phyloP scores from a whole-genome alignment of 2,329 filamentous ascomycete species.

The Cladorrhinum sp. region DNA sequence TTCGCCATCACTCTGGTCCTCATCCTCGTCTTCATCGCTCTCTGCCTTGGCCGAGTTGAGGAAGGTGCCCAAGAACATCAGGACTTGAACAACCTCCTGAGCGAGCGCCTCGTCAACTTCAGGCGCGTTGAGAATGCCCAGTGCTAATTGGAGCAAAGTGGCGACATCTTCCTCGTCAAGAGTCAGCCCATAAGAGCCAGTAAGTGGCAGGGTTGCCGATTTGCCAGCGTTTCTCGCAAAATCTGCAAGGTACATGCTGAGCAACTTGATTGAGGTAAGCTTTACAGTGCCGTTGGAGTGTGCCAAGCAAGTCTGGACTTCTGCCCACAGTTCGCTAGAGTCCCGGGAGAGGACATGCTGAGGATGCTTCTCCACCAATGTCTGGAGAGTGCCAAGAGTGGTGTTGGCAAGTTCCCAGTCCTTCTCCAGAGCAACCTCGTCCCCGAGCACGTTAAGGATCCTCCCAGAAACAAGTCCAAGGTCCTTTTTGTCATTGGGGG shows the following conservation, averaged over 20 bases:
- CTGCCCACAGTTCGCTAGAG: constrained; percentile 66
- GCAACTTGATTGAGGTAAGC: constrained; percentile 68
- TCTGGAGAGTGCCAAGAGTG: constrained; percentile 65
- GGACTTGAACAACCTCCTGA: constrained; percentile 72
- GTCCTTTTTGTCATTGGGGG: constrained; percentile 63
- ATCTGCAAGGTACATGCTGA: constrained; percentile 76
- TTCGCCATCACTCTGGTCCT: constrained; percentile 34
- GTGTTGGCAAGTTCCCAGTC: constrained; percentile 74
- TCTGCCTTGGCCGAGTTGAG: constrained; percentile 46
- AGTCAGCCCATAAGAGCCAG: constrained; percentile 67
- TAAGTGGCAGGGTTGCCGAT: constrained; percentile 57
- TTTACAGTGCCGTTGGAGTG: constrained; percentile 74
- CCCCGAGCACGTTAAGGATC: constrained; percentile 51
- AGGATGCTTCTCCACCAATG: constrained; percentile 66
- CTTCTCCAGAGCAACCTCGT: constrained; percentile 50
- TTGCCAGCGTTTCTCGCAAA: constrained; percentile 64
- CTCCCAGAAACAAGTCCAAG: constrained; percentile 59
- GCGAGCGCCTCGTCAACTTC: constrained; percentile 72
- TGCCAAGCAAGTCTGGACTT: constrained; percentile 65
- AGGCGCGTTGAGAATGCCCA: constrained; percentile 57
- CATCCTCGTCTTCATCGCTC: constrained; percentile 39
- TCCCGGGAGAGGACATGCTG: constrained; percentile 58
- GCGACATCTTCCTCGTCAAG: constrained; percentile 64
- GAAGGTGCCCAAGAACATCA: constrained; percentile 73
- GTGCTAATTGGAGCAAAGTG: constrained; percentile 51